Evolutionary conservation across 2,329 filamentous ascomycete genomes (phyloP).

Genomic region (Colletotrichum lupini): DNA sequence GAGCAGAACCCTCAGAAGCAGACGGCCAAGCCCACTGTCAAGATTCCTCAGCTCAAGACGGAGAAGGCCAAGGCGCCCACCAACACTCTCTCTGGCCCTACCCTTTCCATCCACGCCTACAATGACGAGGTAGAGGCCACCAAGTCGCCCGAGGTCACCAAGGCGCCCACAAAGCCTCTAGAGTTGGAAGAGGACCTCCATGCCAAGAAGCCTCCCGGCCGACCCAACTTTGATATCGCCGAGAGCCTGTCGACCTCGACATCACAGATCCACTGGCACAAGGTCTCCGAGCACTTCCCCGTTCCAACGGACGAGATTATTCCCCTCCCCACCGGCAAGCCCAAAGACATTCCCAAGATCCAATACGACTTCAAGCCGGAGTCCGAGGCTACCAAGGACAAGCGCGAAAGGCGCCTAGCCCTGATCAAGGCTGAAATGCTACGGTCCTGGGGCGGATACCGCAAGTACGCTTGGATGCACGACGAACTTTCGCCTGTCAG

Average conservation of each 20-base stretch:
- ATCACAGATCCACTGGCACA: conserved; percentile 74
- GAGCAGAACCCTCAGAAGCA: conserved; percentile 33
- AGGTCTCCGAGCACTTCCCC: conserved; percentile 81
- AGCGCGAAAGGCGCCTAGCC: conserved; percentile 72
- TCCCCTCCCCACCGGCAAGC: conserved; percentile 76
- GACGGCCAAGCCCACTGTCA: conserved; percentile 32
- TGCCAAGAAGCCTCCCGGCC: conserved; percentile 39
- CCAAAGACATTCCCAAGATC: conserved; percentile 78
- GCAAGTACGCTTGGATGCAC: conserved; percentile 81
- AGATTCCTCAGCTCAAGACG: conserved; percentile 33
- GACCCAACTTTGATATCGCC: conserved; percentile 38
- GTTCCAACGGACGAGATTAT: conserved; percentile 78
- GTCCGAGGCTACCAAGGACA: conserved; percentile 65
- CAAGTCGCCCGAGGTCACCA: conserved; percentile 22
- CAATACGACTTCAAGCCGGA: conserved; percentile 81
- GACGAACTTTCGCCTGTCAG: conserved; percentile 86
- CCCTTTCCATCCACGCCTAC: conserved; percentile 25
- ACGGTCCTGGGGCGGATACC: conserved; percentile 87
- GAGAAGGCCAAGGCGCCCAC: conserved; percentile 24
- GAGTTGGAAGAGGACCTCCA: conserved; percentile 21
- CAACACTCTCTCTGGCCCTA: conserved; percentile 14
- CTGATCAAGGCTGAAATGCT: conserved; percentile 79
- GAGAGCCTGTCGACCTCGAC: conserved; percentile 1
- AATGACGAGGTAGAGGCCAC: conserved; percentile 9
- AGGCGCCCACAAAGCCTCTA: conserved; percentile 13